phyloP scores from a whole-genome alignment of 169 alveolate genomes.

The Cryptosporidium andersoni region DNA sequence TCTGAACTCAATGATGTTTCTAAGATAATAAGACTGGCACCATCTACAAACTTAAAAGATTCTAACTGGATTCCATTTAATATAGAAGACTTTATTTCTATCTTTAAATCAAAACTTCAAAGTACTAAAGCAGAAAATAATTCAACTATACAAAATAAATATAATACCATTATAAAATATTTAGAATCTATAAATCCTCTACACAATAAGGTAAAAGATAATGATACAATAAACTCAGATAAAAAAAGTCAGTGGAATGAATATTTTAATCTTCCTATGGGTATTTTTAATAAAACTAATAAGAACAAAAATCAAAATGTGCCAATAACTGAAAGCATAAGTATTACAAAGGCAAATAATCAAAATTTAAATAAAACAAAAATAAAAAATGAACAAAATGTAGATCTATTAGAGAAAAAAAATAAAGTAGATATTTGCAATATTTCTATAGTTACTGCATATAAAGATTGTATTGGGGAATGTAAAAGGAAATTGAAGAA shows the following conservation, averaged over 20 bases:
- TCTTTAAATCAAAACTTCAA: slow-evolving; percentile 24
- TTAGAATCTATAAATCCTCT: background rate
- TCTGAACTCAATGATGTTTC: slow-evolving; percentile 35
- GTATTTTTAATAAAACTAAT: no score
- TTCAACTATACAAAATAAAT: slow-evolving; percentile 10
- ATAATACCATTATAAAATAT: background rate
- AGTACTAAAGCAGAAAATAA: slow-evolving; percentile 13
- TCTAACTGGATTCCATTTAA: slow-evolving; percentile 48
- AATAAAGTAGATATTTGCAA: slow-evolving; percentile 12
- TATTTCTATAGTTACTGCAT: slow-evolving; percentile 20
- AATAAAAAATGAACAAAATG: slow-evolving; percentile 11
- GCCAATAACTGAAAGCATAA: no score
- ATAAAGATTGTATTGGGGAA: slow-evolving; percentile 48
- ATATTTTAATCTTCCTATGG: no score
- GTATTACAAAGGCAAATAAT: background rate
- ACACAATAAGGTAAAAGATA: no score
- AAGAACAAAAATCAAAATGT: no score
- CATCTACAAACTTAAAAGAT: background rate
- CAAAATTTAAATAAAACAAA: background rate
- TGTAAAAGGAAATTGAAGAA: slow-evolving; percentile 27
- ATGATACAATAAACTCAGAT: background rate
- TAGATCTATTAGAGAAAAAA: background rate
- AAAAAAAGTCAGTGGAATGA: background rate
- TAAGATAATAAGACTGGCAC: slow-evolving; percentile 12
- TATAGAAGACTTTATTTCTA: slow-evolving; percentile 41